Conservation (phyloP, 352 stramenopile species). For the Saprolegnia diclina region DNA sequence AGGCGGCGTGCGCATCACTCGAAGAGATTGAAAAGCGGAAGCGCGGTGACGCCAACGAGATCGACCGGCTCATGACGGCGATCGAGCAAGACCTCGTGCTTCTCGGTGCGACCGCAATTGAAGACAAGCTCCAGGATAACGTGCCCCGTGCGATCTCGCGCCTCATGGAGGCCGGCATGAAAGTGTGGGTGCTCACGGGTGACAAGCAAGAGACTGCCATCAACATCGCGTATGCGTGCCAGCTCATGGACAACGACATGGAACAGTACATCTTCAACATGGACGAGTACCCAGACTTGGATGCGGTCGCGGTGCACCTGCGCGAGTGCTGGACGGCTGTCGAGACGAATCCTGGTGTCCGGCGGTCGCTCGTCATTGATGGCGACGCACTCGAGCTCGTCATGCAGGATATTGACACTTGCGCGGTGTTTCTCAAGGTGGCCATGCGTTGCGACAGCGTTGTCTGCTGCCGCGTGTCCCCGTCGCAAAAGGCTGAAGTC, state of each 20-base stretch:
- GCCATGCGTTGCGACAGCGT: constrained; percentile 84
- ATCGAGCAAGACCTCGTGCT: constrained; percentile 85
- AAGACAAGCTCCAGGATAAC: constrained; percentile 89
- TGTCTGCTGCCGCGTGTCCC: constrained; percentile 90
- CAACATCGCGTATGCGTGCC: constrained; percentile 92
- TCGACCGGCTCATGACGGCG: constrained; percentile 75
- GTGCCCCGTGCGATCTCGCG: constrained; percentile 90
- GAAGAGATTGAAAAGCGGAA: constrained; percentile 74
- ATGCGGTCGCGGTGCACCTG: constrained; percentile 43
- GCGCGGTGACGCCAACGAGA: constrained; percentile 63
- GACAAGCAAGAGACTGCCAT: constrained; percentile 95
- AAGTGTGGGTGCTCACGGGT: constrained; percentile 94
- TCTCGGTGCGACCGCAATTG: constrained; percentile 90
- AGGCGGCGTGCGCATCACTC: constrained; percentile 71
- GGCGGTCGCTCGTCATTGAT: constrained; percentile 53
- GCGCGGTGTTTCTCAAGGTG: constrained; percentile 52
- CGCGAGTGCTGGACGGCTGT: neutral
- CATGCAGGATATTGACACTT: constrained; percentile 59
- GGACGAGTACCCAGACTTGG: constrained; percentile 63
- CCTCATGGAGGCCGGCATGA: constrained; percentile 87
- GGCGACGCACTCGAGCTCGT: constrained; percentile 74
- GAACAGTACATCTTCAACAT: constrained; percentile 78
- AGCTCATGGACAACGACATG: constrained; percentile 90
- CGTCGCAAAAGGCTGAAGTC: constrained; percentile 91
- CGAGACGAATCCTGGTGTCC: constrained; percentile 36